phyloP scores from a whole-genome alignment of 169 alveolate species.

The Theileria equi region DNA sequence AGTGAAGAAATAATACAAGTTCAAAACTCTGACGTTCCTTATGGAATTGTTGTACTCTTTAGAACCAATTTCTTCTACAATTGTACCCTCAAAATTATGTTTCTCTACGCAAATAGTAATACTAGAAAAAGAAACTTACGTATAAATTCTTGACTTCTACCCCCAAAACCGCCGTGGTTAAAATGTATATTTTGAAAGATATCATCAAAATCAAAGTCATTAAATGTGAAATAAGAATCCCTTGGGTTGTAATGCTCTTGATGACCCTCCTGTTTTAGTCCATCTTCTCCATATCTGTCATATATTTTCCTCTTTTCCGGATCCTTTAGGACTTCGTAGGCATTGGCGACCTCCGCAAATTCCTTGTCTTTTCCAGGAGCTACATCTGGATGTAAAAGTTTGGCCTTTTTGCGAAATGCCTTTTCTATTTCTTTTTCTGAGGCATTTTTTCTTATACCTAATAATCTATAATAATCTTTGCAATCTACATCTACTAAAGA shows the following conservation, averaged over 20 bases:
- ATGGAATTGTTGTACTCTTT: conserved; percentile 26
- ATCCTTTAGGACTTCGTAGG: conserved; percentile 90
- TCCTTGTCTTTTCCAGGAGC: conserved; percentile 84
- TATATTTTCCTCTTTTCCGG: conserved; percentile 86
- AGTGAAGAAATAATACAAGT: conserved; percentile 72
- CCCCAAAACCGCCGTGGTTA: conserved; percentile 37
- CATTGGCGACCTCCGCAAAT: conserved; percentile 87
- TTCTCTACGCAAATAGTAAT: not conserved
- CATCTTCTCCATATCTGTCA: conserved; percentile 92
- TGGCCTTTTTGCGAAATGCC: conserved; percentile 90
- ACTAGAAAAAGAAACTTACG: not conserved
- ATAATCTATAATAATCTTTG: conserved; percentile 78
- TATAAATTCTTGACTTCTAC: not conserved
- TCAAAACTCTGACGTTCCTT: conserved; percentile 44
- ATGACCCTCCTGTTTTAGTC: conserved; percentile 70
- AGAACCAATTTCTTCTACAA: conserved; percentile 61
- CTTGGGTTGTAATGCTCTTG: conserved; percentile 61
- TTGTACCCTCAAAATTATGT: conserved; percentile 54
- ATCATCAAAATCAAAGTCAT: conserved; percentile 77
- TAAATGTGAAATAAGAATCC: conserved; percentile 65
- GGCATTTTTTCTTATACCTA: conserved; percentile 84
- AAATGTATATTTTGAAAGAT: conserved; percentile 64
- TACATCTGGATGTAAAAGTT: conserved; percentile 89
- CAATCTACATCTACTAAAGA: not conserved
- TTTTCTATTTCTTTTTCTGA: conserved; percentile 85